phyloP scores from a whole-genome alignment of 441 rosid genomes.

The Gossypium trilobum region DNA sequence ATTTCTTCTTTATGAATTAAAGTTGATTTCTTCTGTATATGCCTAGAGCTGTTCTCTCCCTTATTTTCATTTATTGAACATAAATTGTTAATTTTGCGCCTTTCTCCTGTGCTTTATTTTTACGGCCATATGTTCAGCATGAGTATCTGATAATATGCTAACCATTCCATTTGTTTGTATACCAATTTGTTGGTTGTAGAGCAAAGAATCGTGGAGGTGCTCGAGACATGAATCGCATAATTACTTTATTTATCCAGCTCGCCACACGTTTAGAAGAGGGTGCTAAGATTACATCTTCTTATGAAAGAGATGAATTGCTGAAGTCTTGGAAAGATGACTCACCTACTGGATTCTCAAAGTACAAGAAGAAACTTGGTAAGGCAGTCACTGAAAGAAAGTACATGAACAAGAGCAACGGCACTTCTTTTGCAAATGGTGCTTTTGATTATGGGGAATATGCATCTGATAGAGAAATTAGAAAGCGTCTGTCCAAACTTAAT shows the following conservation, averaged over 20 bases:
- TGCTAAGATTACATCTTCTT: conserved; percentile 58
- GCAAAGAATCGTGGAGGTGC: conserved; percentile 67
- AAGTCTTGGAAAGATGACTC: conserved; percentile 78
- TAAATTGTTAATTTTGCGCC: not conserved
- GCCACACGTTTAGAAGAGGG: conserved; percentile 84
- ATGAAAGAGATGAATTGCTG: conserved; percentile 71
- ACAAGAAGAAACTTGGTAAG: conserved; percentile 55
- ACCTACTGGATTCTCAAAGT: conserved; percentile 41
- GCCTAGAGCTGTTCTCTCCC: not conserved
- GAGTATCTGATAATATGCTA: not conserved
- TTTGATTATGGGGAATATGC: conserved; percentile 64
- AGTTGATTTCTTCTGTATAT: not conserved
- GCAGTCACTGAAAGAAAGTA: conserved; percentile 53
- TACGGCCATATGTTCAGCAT: conserved; percentile 1
- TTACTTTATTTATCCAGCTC: conserved; percentile 69
- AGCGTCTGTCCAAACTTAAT: conserved; percentile 77
- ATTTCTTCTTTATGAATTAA: not conserved
- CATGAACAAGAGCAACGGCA: conserved; percentile 53
- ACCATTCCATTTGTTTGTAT: conserved; percentile 15
- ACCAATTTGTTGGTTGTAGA: conserved; percentile 38
- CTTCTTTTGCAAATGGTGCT: conserved; percentile 40
- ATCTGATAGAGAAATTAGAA: conserved; percentile 89
- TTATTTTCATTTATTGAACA: conserved; percentile 1
- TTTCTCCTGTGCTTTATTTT: not conserved
- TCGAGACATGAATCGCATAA: conserved; percentile 69